Evolutionary conservation across 139 green algal genomes (phyloP).

Genomic region (Volvox reticuliferus): DNA sequence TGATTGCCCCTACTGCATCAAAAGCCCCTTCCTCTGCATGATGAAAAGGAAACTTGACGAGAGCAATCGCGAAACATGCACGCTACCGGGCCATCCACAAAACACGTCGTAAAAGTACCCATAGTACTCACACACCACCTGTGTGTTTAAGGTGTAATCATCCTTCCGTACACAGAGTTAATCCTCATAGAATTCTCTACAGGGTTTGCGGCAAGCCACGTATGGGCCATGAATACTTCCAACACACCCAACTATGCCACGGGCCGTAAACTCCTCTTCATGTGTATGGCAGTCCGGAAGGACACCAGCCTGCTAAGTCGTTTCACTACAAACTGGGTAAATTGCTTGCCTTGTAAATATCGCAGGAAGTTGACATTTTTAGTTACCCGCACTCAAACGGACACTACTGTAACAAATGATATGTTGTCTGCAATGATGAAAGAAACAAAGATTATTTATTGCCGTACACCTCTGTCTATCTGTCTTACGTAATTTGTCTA

Average conservation of each 20-base stretch:
- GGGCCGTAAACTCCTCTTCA: not conserved
- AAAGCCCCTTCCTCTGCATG: not conserved
- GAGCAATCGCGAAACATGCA: not conserved
- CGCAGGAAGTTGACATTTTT: no score
- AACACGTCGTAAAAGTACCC: constrained; percentile 19
- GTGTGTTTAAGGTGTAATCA: constrained; percentile 4
- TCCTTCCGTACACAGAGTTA: not conserved
- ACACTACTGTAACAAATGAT: no score
- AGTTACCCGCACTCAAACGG: no score
- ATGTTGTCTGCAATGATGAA: no score
- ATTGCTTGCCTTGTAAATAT: no score
- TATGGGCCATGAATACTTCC: not conserved
- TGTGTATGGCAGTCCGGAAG: no score
- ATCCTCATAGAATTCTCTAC: not conserved
- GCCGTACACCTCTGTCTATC: no score
- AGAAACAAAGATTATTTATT: no score
- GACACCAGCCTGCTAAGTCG: not conserved
- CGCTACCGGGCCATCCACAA: not conserved
- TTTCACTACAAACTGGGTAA: not conserved
- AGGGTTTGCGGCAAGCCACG: not conserved
- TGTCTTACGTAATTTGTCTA: no score
- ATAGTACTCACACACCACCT: constrained; percentile 6
- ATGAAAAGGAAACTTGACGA: not conserved
- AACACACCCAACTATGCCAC: not conserved
- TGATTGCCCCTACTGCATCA: not conserved